A percentile compares a stretch with the other conserved stretches of the same genome.
These are phyloP conservation scores for Aspergillus udagawae DNA, from an alignment of 2,329 filamentous ascomycete species.

Conservation along the genomic window DNA sequence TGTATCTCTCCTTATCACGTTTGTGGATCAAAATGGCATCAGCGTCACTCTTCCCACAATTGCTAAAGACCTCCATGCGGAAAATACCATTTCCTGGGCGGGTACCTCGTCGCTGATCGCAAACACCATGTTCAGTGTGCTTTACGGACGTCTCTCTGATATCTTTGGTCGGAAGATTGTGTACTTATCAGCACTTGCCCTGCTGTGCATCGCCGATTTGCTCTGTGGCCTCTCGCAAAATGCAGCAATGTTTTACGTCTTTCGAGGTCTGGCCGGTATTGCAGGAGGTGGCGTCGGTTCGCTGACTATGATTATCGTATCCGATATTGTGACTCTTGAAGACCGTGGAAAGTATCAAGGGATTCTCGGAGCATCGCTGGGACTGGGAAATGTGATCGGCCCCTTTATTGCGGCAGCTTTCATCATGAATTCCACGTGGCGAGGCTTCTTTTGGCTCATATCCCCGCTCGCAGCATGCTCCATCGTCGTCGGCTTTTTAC, in stretches of 20 bases:
- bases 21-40: constrained; percentile 57
- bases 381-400: constrained; percentile 45
- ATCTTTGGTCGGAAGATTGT: constrained; percentile 59
- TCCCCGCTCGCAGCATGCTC: constrained; percentile 49
- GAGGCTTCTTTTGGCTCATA: constrained; percentile 49
- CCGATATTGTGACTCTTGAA: constrained; percentile 56
- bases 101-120: constrained; percentile 67
- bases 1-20: constrained; percentile 52
- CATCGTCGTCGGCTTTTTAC: constrained; percentile 46
- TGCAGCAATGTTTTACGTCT: constrained; percentile 57
- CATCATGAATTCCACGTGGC: constrained; percentile 41
- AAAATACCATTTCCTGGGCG: constrained; percentile 60
- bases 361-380: constrained; percentile 44
- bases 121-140: constrained; percentile 61
- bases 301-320: constrained; percentile 59
- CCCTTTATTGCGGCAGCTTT: constrained; percentile 48
- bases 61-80: constrained; percentile 44
- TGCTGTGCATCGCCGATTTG: constrained; percentile 55
- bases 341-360: constrained; percentile 55
- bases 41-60: constrained; percentile 52
- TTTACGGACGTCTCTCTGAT: constrained; percentile 61
- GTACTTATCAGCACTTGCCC: constrained; percentile 50
- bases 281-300: constrained; percentile 59
- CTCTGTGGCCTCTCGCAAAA: constrained; percentile 56
- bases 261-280: constrained; percentile 58